Percentiles rank a stretch among this genome's conserved stretches.
Evolutionary conservation across 805 yeast species (phyloP).

Genomic region (Ascoidea tarda): DNA sequence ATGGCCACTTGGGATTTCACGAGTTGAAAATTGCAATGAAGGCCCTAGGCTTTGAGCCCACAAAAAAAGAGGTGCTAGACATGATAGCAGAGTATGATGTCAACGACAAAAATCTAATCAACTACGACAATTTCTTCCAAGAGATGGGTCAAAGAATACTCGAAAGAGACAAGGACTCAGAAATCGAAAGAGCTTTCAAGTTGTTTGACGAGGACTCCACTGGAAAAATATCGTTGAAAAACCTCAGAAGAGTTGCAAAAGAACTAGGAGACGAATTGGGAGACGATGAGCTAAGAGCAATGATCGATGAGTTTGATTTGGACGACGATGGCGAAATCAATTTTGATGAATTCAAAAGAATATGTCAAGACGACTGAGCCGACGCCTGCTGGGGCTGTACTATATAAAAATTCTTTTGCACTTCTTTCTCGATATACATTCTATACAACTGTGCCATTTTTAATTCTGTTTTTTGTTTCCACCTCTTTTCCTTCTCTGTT

Average conservation of each 20-base stretch:
- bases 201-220: constrained; percentile 81
- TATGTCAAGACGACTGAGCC: constrained; percentile 26
- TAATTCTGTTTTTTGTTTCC: too few relatives aligned
- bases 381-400: too few relatives aligned
- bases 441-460: too few relatives aligned
- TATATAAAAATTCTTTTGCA: too few relatives aligned
- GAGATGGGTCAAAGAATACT: constrained; percentile 72
- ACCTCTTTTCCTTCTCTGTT: too few relatives aligned
- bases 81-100: constrained; percentile 72
- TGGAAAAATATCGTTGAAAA: constrained; percentile 72
- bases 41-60: constrained; percentile 82
- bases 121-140: constrained; percentile 69
- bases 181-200: constrained; percentile 77
- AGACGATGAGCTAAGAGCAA: constrained; percentile 87
- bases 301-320: constrained; percentile 95
- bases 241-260: constrained; percentile 78
- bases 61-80: constrained; percentile 60
- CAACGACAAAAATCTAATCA: constrained; percentile 57
- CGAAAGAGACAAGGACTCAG: constrained; percentile 86
- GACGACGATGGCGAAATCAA: constrained; percentile 94
- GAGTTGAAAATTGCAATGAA: constrained; percentile 88
- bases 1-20: constrained; percentile 82
- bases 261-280: constrained; percentile 85
- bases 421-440: too few relatives aligned
- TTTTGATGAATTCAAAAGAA: constrained; percentile 81